Base-by-base conservation (phyloP, 768 basidiomycete genomes). In the Termitomyces sp. region DNA sequence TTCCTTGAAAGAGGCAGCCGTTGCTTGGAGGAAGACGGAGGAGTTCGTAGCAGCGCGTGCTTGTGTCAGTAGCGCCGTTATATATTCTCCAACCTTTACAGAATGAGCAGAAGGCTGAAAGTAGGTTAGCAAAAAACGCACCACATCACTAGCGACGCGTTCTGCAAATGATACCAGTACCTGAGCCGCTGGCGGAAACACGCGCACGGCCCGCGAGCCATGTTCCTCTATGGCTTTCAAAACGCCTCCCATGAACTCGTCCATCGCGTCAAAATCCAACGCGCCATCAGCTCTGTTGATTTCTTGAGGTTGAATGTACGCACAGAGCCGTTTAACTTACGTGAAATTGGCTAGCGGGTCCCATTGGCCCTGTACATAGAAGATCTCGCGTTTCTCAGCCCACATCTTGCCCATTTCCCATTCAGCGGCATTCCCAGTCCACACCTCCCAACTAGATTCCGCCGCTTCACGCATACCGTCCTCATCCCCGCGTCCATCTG, bases 381-480 rank as follows among this genome's bases (percentile, higher is more conserved):
- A 94, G 22, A 98, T 86, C 70, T 96, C 95, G 45, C 90, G 77
- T 76, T 96, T 95, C 73, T 99, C 95, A 1, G 91, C 87, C 93
- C 96, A 99, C 18, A 95, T 88, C 62, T 93, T 88, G 0, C 92
- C 92, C 79, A 97, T 86, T 72, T 96, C 95, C 92, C 92, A 95
- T 57, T 93, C 89, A 12, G 76, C 70, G 13, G 59, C 57, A 14
- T 63, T 27, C 14, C 60, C 60, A 12, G 58, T 57, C 82, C 88
- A 90, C 0, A 97, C 84, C 61, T 89, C 84, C 94, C 94, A 98
- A 66, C 91, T 88, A 0, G 91, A 83, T 55, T 84, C 84, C 5
- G 95, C 92, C 0, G 87, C 89, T 54, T 90, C 85, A 53, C 80
- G 78, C 95, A 98, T 98, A 13, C 75, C 82, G 1, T 60, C 68